Base-by-base conservation (phyloP, 2,329 filamentous ascomycete species). In the Exophiala phaeomuriformis region DNA sequence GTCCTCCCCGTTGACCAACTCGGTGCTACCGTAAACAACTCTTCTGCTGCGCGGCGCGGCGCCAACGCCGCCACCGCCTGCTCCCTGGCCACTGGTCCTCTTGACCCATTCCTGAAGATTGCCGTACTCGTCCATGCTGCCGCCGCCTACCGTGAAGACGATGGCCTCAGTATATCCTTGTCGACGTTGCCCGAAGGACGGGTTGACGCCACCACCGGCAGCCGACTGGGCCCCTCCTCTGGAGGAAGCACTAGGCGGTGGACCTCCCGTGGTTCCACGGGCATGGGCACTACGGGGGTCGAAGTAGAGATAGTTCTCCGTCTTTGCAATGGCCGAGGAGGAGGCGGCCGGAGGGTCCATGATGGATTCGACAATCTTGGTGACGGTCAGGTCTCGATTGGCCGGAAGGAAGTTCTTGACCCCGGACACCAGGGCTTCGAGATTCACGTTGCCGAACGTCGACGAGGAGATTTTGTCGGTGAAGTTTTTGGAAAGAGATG, bases 391-490 rank as follows among this genome's bases (percentile, higher is more conserved):
- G 67, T 98, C 94, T 64, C 90, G 89, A 72, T 98, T 94, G 9
- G 83, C 88, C 0, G 94, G 93, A n/a, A 98, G 75, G 72, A 98
- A 95, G 71, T 95, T 97, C 73, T 97, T 98, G 66, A 98, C 91
- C 41, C 91, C 91, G 4, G 89, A 91, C 58, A 97, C 90, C 41
- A 98, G 81, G 31, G 86, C 91, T 69, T 97, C 93, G 65, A 98
- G 88, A 68, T 97, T 97, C 50, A 83, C 83, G 54, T 84, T 81
- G 46, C 83, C 80, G 1, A 91, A 82, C 12, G 94, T 88, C 32
- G 89, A 90, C 61, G 95, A 91, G 67, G 95, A 94, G 67, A 98
- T 85, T 28, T 90, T 86, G 70, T 96, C 90, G 5, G 93, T 96
- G 3, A 98, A 82, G 37, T 91, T 87, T 41, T 87, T 91, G 7